Evolutionary conservation across 2,329 filamentous ascomycete genomes (phyloP).

Genomic region (Beauveria bassiana): DNA sequence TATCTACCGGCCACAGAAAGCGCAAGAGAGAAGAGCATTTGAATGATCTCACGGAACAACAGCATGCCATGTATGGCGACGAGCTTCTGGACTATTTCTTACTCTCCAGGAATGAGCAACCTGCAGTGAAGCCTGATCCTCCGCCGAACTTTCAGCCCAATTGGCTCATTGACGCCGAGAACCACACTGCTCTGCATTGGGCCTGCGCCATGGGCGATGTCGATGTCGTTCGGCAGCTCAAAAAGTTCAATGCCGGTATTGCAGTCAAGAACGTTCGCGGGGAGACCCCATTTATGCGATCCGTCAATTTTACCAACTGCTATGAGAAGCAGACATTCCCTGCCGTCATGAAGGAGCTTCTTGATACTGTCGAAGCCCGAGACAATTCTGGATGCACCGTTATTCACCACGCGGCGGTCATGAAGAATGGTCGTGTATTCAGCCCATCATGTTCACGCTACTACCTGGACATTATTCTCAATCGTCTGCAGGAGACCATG

Average conservation of each 20-base stretch:
- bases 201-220: conserved; percentile 95
- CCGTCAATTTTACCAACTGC: conserved; percentile 94
- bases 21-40: conserved; percentile 63
- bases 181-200: conserved; percentile 93
- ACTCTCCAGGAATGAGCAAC: conserved; percentile 70
- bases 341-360: conserved; percentile 71
- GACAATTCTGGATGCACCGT: conserved; percentile 81
- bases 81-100: conserved; percentile 95
- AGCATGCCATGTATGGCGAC: conserved; percentile 86
- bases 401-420: conserved; percentile 88
- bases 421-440: conserved; percentile 70
- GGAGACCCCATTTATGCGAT: conserved; percentile 90
- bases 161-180: conserved; percentile 86
- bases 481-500: conserved; percentile 72
- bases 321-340: conserved; percentile 91
- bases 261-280: conserved; percentile 62
- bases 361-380: conserved; percentile 69
- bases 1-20: conserved; percentile 56
- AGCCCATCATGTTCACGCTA: conserved; percentile 87
- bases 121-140: conserved; percentile 65
- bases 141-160: conserved; percentile 83
- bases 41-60: conserved; percentile 64
- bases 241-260: conserved; percentile 69
- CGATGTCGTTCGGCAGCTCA: conserved; percentile 80
- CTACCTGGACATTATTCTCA: conserved; percentile 85